phyloP scores from a whole-genome alignment of 108 stramenopile species.

The Schizochytrium sp. region DNA sequence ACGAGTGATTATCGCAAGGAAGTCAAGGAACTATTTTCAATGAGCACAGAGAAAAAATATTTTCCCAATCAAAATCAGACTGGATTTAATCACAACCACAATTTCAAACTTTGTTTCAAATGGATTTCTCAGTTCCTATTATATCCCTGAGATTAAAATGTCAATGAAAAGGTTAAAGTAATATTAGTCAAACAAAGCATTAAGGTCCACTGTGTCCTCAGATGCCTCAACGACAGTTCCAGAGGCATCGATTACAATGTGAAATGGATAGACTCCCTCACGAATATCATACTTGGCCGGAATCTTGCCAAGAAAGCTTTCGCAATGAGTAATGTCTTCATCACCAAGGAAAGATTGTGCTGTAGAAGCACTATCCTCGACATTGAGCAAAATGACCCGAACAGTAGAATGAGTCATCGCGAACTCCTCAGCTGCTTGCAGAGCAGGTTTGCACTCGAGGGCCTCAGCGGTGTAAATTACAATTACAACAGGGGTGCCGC shows the following conservation, averaged over 20 bases:
- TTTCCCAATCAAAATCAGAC: too few relatives aligned
- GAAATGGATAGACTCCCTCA: constrained; percentile 6
- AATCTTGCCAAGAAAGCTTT: background rate
- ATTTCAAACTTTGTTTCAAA: too few relatives aligned
- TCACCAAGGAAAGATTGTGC: background rate
- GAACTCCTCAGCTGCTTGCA: background rate
- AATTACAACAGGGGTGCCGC: background rate
- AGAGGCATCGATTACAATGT: constrained; percentile 14
- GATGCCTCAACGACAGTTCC: background rate
- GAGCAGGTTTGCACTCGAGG: background rate
- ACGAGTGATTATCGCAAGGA: too few relatives aligned
- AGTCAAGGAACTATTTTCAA: too few relatives aligned
- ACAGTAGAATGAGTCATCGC: background rate
- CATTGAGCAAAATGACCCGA: background rate
- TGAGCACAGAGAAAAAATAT: too few relatives aligned
- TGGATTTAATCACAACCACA: too few relatives aligned
- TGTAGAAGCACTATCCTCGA: background rate
- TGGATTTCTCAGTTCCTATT: too few relatives aligned
- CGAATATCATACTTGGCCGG: background rate
- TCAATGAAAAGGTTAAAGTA: too few relatives aligned
- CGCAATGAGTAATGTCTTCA: constrained; percentile 1
- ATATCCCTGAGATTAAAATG: too few relatives aligned
- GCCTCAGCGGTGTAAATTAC: background rate
- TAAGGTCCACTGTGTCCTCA: constrained; percentile 31
- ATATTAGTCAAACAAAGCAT: background rate